Evolutionary conservation across 192 early-diverging fungal genomes (phyloP).

Genomic region (Dissophora ornata): DNA sequence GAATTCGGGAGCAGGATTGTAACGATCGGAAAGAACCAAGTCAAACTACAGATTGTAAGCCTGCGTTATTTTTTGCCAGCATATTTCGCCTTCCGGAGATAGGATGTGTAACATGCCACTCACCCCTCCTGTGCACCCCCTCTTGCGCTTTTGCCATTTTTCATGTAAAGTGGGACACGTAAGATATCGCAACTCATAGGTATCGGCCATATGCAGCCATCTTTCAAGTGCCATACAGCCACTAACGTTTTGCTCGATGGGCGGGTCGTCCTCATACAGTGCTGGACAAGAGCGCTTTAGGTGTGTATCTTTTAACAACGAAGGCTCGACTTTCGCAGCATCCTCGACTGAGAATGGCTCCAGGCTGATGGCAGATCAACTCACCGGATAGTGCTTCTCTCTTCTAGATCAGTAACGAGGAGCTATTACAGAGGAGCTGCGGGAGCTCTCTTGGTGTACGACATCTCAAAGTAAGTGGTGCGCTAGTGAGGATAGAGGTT

Average conservation of each 20-base stretch:
- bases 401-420: constrained; percentile 74
- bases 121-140: too few relatives aligned
- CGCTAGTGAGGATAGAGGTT: not conserved
- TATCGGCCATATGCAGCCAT: too few relatives aligned
- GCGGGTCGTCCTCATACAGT: constrained; percentile 37
- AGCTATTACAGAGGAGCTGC: constrained; percentile 87
- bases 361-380: not conserved
- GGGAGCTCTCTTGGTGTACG: constrained; percentile 83
- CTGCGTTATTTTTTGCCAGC: not conserved
- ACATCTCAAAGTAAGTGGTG: constrained; percentile 72
- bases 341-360: too few relatives aligned
- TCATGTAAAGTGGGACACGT: constrained; percentile 33
- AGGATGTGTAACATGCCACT: too few relatives aligned
- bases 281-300: constrained; percentile 77
- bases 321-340: too few relatives aligned
- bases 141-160: not conserved
- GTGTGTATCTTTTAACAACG: constrained; percentile 23
- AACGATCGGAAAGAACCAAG: constrained; percentile 70
- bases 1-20: constrained; percentile 83
- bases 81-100: too few relatives aligned
- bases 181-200: not conserved
- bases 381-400: not conserved
- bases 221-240: too few relatives aligned
- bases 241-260: too few relatives aligned
- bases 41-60: constrained; percentile 73